Base-by-base conservation (phyloP, 176 grass and related monocot genomes). In the Themeda triandra region DNA sequence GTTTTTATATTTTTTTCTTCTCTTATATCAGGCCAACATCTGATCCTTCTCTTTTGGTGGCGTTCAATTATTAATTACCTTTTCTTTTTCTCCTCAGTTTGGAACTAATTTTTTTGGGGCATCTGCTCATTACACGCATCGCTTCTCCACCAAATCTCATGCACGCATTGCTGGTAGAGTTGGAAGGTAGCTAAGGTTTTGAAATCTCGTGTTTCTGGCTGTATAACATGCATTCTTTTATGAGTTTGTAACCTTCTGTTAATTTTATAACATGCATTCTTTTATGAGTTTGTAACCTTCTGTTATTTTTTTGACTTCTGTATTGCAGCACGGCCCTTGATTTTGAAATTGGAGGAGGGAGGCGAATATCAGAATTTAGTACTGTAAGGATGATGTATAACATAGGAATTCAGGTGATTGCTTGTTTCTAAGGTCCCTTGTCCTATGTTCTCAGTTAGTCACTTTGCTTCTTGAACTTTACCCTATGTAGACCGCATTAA, bases 291-390 rank as follows among this genome's bases (percentile, higher is more conserved):
- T 37, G 24, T 77, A 80, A 87, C 41, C 27, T 63, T 25, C 18
- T 80, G 10, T 48, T 82, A 53, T n/a, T 32, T 85, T 40, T 68
- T 39, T 85, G 56, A 77, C 81, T 90, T 24, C 28, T 70, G 23
- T 84, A n/a, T 92, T 83, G 82, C 81, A 99, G 91, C 73, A 91
- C 83, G 23, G 81, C 93, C 66, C 86, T 94, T 92, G 89, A 99
- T 76, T 87, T 99, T 86, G 96, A 99, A 92, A 90, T 99, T 90
- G 96, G 93, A 39, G 96, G 89, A 65, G 96, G 96, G 25, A 99
- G 96, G 78, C 80, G 65, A 77, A 87, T 99, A 89, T 99, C 96
- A 73, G 75, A 99, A 79, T 96, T 95, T 65, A 99, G 96, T 87
- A 92, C 83, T 40, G 87, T 94, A 75, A 91, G 96, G 83, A 90